A percentile compares a stretch with the other conserved stretches of the same genome.
Evolutionary conservation across 495 filamentous ascomycete genomes (phyloP).

Genomic region (Podospora pseudocomata): DNA sequence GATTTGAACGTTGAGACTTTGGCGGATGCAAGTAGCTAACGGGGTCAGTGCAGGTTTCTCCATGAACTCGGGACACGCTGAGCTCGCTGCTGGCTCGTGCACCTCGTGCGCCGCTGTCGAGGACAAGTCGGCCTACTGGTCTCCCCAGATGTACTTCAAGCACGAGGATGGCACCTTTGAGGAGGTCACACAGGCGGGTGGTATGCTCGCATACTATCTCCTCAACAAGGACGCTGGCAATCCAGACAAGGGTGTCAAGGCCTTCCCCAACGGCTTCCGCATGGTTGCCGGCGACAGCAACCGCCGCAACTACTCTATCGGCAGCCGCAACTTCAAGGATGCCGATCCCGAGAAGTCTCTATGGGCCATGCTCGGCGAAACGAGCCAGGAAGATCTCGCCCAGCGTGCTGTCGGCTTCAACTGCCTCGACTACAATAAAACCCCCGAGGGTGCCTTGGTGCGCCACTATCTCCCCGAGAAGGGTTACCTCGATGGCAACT

Average conservation of each 20-base stretch:
- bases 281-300: constrained; percentile 78
- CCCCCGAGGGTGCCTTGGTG: constrained; percentile 65
- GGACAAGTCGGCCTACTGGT: constrained; percentile 71
- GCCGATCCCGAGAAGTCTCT: constrained; percentile 69
- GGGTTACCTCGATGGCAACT: constrained; percentile 69
- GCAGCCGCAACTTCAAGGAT: constrained; percentile 37
- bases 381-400: constrained; percentile 60
- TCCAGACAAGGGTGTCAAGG: constrained; percentile 51
- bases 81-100: constrained; percentile 53
- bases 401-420: constrained; percentile 90
- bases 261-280: constrained; percentile 75
- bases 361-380: constrained; percentile 57
- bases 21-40: constrained; percentile 10
- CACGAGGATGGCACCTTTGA: constrained; percentile 42
- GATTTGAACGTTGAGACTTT: neutral
- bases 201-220: constrained; percentile 71
- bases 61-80: constrained; percentile 41
- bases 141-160: constrained; percentile 61
- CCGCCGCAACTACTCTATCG: constrained; percentile 67
- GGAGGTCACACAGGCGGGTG: constrained; percentile 53
- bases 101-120: constrained; percentile 61
- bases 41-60: constrained; percentile 43
- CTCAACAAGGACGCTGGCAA: constrained; percentile 50
- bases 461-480: constrained; percentile 81
- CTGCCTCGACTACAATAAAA: constrained; percentile 70